These are phyloP conservation scores for Vigna unguiculata DNA, from an alignment of 306 rosid species.

Conservation along the genomic window DNA sequence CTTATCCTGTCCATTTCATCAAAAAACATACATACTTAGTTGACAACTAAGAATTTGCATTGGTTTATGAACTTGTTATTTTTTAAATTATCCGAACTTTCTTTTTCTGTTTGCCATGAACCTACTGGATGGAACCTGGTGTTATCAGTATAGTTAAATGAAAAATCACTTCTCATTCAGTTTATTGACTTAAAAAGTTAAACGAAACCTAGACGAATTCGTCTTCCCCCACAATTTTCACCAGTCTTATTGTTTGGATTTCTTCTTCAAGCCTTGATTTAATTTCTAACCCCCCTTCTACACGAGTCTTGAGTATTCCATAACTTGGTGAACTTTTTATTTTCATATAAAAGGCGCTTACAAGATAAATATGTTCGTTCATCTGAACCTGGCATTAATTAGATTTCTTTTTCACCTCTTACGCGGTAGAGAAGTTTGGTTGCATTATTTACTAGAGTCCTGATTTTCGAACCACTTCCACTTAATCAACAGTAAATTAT, in stretches of 20 bases:
- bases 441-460: conserved; percentile 31
- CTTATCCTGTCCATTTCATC: background rate
- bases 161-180: background rate
- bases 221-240: background rate
- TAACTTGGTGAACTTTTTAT: background rate
- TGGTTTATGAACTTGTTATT: background rate
- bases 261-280: conserved; percentile 9
- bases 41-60: background rate
- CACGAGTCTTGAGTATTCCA: background rate
- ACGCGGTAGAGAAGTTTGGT: conserved; percentile 31
- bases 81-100: background rate
- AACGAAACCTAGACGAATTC: background rate
- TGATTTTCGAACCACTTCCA: conserved; percentile 37
- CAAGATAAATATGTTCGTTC: background rate
- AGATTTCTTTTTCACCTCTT: background rate
- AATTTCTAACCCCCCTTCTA: background rate
- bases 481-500: background rate
- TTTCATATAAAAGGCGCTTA: background rate
- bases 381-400: conserved; percentile 28
- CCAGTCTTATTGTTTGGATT: background rate
- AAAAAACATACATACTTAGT: background rate
- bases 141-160: background rate
- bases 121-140: background rate
- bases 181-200: background rate
- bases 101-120: background rate